Percentiles rank a stretch among this genome's conserved stretches.
Conservation (phyloP, 2,329 filamentous ascomycete species). For the Alternaria tenuissima region DNA sequence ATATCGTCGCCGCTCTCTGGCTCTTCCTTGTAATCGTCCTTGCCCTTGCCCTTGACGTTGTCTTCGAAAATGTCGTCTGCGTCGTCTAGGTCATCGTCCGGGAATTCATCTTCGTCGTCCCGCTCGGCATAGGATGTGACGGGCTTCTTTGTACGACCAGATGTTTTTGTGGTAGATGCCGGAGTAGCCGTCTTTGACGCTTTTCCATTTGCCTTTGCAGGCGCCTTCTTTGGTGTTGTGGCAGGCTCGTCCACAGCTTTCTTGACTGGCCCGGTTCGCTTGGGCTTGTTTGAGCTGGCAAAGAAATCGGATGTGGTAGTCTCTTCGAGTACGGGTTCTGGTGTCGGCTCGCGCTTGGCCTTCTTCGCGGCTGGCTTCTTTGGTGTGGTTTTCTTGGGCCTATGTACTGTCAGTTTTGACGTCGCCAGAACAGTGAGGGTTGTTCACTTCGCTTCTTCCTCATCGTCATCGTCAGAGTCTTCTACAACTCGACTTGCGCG, state of each 20-base stretch:
- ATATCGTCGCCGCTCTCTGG: constrained; percentile 42
- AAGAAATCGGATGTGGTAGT: constrained; percentile 72
- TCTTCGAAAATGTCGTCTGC: constrained; percentile 87
- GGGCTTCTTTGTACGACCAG: constrained; percentile 53
- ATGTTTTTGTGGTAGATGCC: constrained; percentile 47
- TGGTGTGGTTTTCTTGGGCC: constrained; percentile 54
- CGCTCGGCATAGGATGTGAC: constrained; percentile 60
- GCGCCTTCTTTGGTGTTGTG: constrained; percentile 48
- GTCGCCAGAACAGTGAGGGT: background rate
- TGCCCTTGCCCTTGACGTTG: constrained; percentile 70
- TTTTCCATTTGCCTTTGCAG: constrained; percentile 44
- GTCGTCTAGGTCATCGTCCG: constrained; percentile 58
- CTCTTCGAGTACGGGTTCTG: constrained; percentile 62
- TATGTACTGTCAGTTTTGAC: constrained; percentile 37
- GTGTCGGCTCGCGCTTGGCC: constrained; percentile 56
- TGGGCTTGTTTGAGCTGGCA: constrained; percentile 64
- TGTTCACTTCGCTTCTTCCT: constrained; percentile 46
- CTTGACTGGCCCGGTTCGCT: constrained; percentile 56
- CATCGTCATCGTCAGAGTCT: constrained; percentile 72
- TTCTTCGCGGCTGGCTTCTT: constrained; percentile 70
- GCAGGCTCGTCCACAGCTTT: constrained; percentile 40
- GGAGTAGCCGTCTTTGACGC: constrained; percentile 45
- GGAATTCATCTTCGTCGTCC: constrained; percentile 67
- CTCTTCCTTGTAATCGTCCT: constrained; percentile 72
- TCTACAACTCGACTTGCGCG: constrained; percentile 65